These are phyloP conservation scores for Drosera spatulata DNA, from an alignment of 179 eudicot species.

Conservation along the genomic window DNA sequence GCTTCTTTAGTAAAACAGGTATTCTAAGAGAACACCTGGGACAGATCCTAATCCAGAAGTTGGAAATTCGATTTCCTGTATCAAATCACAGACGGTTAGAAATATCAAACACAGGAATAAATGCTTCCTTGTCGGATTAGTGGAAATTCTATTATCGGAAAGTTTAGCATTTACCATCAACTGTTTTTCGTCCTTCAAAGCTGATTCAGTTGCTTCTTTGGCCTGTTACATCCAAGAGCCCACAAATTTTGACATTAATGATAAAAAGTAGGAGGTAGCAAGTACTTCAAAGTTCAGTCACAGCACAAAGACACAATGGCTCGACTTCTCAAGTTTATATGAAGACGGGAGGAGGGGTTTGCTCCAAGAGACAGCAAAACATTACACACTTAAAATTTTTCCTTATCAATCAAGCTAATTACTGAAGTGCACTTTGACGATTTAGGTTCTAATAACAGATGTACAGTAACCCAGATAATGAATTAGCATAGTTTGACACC, in stretches of 20 bases:
- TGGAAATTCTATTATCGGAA: conserved; percentile 1
- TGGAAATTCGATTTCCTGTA: conserved; percentile 94
- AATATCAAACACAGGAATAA: conserved; percentile 22
- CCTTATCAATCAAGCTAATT: too few species aligned
- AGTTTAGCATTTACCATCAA: conserved; percentile 46
- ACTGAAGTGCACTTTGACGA: too few species aligned
- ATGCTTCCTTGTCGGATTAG: neutral
- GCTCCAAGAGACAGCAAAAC: too few species aligned
- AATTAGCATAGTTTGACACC: too few species aligned
- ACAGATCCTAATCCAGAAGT: conserved; percentile 88
- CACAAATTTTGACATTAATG: neutral
- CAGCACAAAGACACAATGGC: neutral
- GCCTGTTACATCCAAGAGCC: conserved; percentile 46
- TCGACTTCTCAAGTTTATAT: neutral
- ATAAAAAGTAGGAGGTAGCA: neutral
- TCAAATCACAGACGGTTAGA: neutral
- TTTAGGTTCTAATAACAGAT: too few species aligned
- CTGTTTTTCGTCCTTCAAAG: conserved; percentile 54
- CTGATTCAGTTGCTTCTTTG: conserved; percentile 69
- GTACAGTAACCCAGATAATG: too few species aligned
- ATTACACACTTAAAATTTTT: too few species aligned
- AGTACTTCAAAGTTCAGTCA: neutral
- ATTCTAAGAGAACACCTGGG: conserved; percentile 39
- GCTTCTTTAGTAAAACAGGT: conserved; percentile 2
- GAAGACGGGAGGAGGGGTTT: too few species aligned